Base-by-base conservation (phyloP, 2,329 filamentous ascomycete species). In the Ceratocystis colombiana region DNA sequence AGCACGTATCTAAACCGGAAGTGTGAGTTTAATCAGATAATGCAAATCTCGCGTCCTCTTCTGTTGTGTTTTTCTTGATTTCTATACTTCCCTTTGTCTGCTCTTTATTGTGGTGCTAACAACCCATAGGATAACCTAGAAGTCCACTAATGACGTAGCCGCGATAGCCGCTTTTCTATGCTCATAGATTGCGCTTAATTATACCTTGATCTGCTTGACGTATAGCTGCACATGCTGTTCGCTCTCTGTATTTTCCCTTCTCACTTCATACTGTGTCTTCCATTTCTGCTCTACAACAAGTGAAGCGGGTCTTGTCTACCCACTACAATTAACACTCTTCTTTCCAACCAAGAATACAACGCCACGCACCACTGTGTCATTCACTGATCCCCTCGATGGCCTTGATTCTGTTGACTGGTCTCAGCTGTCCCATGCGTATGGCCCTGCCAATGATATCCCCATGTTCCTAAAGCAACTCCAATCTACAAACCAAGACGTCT, bases 1-100 rank as follows among this genome's bases (percentile, higher is more conserved):
- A 79, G 61, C 44, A 75, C 75, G 48, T 72, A 78, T 22, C 73
- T 79, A 66, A 74, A 74, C n/a, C 73, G 75, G 45, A 79, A 77
- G 71, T 78, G 76, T 78, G 70, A 71, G 48, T 57, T 20, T 5
- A 5, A 12, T 20, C 33, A 33, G 33, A 41, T 15, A 22, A n/a
- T n/a, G 30, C 30, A 25, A 41, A 20, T 22, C 22, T 53, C 6
- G 48, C 48, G 1, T 20, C 20, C 33, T 10, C 33, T n/a, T 20
- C 33, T 17, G 8, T 37, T 5, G 1, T 20, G 1, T n/a, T 37
- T 20, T 37, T 20, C 12, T 33, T 5, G 7, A 4, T 8, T 37
- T 12, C 22, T 37, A n/a, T 37, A 10, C 28, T 20, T 12, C 53
- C 53, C 17, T 12, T 57, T 33, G 6, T 30, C 53, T 15, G 22